Conservation (phyloP, 2,329 filamentous ascomycete species). For the Cercospora sojina region DNA sequence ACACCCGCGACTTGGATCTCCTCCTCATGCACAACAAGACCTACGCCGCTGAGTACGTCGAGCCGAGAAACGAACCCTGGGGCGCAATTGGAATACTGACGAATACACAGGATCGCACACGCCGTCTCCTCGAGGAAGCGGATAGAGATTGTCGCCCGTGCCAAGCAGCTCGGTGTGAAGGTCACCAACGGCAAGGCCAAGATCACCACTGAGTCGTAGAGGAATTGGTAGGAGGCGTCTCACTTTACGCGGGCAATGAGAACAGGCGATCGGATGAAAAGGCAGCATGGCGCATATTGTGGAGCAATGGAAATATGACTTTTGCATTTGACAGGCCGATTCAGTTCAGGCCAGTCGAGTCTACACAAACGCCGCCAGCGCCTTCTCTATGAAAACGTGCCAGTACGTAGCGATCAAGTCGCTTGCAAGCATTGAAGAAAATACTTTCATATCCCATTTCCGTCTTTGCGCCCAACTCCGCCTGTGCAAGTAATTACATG, state of each 20-base stretch:
- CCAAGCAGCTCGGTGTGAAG: constrained; percentile 98
- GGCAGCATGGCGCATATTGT: constrained; percentile 17
- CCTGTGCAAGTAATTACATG: not conserved
- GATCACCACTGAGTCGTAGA: constrained; percentile 85
- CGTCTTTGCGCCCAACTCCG: constrained; percentile 9
- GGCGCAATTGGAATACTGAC: constrained; percentile 39
- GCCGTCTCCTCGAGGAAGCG: constrained; percentile 98
- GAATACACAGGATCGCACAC: constrained; percentile 76
- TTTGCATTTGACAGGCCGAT: constrained; percentile 15
- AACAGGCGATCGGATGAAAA: constrained; percentile 13
- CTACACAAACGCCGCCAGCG: constrained; percentile 33
- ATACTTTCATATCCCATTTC: constrained; percentile 11
- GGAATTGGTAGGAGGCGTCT: not conserved
- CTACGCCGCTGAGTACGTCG: constrained; percentile 93
- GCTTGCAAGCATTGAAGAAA: constrained; percentile 26
- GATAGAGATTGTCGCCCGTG: constrained; percentile 94
- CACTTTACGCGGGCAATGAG: constrained; percentile 22
- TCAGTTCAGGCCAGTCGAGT: constrained; percentile 13
- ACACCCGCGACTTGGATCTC: constrained; percentile 91
- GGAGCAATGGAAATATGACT: constrained; percentile 11
- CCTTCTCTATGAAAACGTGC: constrained; percentile 33
- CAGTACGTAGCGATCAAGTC: constrained; percentile 28
- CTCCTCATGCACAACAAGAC: constrained; percentile 99
- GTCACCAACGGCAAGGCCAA: constrained; percentile 99
- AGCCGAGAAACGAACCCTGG: constrained; percentile 20